Conservation (phyloP, 331 rosid species). For the Malus hybrid region DNA sequence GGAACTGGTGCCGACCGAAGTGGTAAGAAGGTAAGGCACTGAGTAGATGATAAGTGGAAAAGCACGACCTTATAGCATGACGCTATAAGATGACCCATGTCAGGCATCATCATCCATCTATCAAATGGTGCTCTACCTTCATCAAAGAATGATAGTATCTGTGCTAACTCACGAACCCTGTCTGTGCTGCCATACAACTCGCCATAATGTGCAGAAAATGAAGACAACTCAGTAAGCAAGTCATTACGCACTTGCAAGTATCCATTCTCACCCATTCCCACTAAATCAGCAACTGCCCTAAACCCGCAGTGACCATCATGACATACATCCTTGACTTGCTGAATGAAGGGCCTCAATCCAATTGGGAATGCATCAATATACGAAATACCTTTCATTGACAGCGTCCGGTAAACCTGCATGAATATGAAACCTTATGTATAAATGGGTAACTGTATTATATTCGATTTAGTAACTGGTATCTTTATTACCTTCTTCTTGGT, state of each 20-base stretch:
- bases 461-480: not conserved
- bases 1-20: conserved; percentile 3
- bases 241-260: conserved; percentile 10
- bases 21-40: not conserved
- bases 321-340: conserved; percentile 1
- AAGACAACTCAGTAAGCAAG: conserved; percentile 8
- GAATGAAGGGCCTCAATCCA: conserved; percentile 1
- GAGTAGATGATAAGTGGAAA: conserved; percentile 1
- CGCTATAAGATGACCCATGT: conserved; percentile 14
- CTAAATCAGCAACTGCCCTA: conserved; percentile 4
- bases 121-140: not conserved
- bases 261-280: conserved; percentile 2
- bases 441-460: not conserved
- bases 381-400: not conserved
- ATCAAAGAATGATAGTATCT: not conserved
- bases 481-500: conserved; percentile 3
- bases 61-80: conserved; percentile 4
- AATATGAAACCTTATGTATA: not conserved
- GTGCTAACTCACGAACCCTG: conserved; percentile 9
- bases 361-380: not conserved
- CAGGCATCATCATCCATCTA: conserved; percentile 6
- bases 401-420: not conserved
- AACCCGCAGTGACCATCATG: conserved; percentile 8
- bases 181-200: not conserved
- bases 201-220: not conserved